These are phyloP conservation scores for Orbilia quercus DNA, from an alignment of 2,329 filamentous ascomycete genomes.

Conservation along the genomic window DNA sequence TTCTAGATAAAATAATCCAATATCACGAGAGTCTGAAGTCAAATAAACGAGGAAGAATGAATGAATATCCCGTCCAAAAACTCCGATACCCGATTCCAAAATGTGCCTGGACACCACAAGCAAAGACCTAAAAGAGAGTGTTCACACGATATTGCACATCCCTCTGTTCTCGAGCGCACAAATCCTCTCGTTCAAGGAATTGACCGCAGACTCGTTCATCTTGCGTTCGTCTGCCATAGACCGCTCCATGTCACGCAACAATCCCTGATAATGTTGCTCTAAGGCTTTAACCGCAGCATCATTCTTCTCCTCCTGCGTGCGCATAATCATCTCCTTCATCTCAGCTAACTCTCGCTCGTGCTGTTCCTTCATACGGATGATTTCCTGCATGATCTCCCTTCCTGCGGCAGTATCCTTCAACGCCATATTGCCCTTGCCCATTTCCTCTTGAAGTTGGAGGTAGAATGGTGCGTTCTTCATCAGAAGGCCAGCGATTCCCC, in stretches of 20 bases:
- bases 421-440: slow-evolving; percentile 81
- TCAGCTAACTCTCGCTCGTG: slow-evolving; percentile 79
- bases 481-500: slow-evolving; percentile 34
- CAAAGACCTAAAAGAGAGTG: neutral
- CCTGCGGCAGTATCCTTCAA: slow-evolving; percentile 72
- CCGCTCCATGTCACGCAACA: slow-evolving; percentile 37
- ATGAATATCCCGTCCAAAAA: neutral
- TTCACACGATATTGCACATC: slow-evolving; percentile 33
- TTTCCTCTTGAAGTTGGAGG: slow-evolving; percentile 86
- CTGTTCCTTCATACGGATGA: slow-evolving; percentile 77
- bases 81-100: neutral
- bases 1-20: too few relatives aligned
- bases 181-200: slow-evolving; percentile 37
- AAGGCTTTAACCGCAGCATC: slow-evolving; percentile 34
- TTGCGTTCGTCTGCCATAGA: slow-evolving; percentile 34
- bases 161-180: slow-evolving; percentile 25
- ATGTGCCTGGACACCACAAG: neutral
- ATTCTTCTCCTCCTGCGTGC: slow-evolving; percentile 52
- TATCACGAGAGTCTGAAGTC: too few relatives aligned
- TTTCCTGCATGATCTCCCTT: slow-evolving; percentile 80
- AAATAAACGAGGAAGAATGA: neutral
- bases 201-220: slow-evolving; percentile 46
- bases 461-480: slow-evolving; percentile 88
- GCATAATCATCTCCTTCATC: slow-evolving; percentile 70
- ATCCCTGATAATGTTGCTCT: slow-evolving; percentile 32